Conservation (phyloP, 805 yeast species). For the Debaryomyces maramus region DNA sequence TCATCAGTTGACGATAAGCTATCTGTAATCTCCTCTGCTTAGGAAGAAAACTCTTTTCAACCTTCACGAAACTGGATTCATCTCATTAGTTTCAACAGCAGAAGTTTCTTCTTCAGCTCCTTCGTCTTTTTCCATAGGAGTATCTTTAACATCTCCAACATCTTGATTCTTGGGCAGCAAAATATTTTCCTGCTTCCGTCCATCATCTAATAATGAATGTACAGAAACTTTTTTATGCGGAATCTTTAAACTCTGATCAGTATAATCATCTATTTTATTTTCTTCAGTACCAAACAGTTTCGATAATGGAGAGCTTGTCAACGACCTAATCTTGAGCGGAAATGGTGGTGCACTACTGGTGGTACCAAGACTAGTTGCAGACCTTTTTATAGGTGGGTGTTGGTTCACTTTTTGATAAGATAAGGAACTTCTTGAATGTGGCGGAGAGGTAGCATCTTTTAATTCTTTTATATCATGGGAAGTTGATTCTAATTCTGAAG, state of each 20-base stretch:
- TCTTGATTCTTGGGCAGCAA: neutral
- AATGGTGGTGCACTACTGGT: slow-evolving; percentile 2
- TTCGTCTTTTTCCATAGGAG: too few species aligned
- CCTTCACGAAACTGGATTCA: too few species aligned
- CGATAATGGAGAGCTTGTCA: slow-evolving; percentile 19
- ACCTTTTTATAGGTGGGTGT: slow-evolving; percentile 6
- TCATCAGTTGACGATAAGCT: too few species aligned
- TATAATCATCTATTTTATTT: neutral
- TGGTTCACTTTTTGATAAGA: slow-evolving; percentile 3
- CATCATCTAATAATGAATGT: slow-evolving; percentile 18
- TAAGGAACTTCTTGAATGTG: too few species aligned
- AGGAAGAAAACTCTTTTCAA: too few species aligned
- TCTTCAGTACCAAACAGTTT: slow-evolving; percentile 7
- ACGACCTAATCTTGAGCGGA: slow-evolving; percentile 11
- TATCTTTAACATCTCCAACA: too few species aligned
- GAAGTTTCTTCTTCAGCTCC: too few species aligned
- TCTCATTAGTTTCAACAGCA: too few species aligned
- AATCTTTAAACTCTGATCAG: slow-evolving; percentile 4
- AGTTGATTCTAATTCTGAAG: neutral
- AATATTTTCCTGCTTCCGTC: neutral
- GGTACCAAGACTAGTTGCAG: slow-evolving; percentile 1
- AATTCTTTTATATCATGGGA: too few species aligned
- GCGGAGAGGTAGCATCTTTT: slow-evolving; percentile 1
- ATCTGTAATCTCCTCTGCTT: too few species aligned
- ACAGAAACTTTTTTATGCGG: slow-evolving; percentile 21